A percentile compares a stretch with the other conserved stretches of the same genome.
Conservation (phyloP, 768 basidiomycete species). For the Boletus rex-veris region DNA sequence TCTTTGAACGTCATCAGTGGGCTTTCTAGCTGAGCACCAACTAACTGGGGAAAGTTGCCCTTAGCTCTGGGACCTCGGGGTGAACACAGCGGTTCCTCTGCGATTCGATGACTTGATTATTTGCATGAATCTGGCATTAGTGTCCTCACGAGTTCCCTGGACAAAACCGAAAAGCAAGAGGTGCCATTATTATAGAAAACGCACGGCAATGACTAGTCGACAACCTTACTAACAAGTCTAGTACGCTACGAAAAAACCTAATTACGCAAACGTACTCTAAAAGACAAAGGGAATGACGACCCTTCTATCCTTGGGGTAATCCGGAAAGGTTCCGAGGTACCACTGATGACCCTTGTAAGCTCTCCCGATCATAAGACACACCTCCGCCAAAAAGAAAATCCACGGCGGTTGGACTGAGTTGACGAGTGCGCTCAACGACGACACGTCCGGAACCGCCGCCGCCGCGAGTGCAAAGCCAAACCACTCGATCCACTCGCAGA, state of each 20-base stretch:
- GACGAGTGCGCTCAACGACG: constrained; percentile 37
- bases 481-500: constrained; percentile 97
- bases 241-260: background rate
- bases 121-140: background rate
- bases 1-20: no score
- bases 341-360: constrained; percentile 80
- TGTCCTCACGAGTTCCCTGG: no score
- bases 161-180: no score
- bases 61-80: no score
- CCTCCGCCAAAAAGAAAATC: constrained; percentile 72
- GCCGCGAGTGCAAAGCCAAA: constrained; percentile 79
- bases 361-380: constrained; percentile 77
- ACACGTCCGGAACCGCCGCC: constrained; percentile 41
- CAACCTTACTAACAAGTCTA: no score
- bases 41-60: no score
- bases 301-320: constrained; percentile 78
- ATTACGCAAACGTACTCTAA: constrained; percentile 29
- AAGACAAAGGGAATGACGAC: constrained; percentile 78
- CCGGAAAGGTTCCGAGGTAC: constrained; percentile 76
- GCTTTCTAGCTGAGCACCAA: no score
- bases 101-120: background rate
- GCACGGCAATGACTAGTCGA: no score
- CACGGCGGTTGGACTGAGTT: constrained; percentile 64
- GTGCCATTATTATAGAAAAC: no score
- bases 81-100: background rate